Conservation (phyloP, 805 yeast genomes). For the Metschnikowia proteae region DNA sequence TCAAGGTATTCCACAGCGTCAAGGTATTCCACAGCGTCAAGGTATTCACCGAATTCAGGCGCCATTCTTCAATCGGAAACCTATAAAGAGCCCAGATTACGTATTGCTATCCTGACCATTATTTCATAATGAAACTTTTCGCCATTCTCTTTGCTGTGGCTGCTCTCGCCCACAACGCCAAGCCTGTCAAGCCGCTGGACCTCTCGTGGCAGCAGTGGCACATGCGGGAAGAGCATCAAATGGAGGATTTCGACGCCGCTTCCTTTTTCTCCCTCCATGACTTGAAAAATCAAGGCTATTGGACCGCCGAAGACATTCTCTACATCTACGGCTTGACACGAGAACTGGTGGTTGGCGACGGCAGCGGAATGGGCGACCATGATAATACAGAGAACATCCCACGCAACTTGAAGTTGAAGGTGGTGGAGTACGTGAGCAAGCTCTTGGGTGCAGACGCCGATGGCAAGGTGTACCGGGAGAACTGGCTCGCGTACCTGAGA, state of each 20-base stretch:
- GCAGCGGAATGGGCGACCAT: slow-evolving; percentile 84
- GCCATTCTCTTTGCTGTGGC: not conserved
- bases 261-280: slow-evolving; percentile 83
- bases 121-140: slow-evolving; percentile 1
- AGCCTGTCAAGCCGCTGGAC: slow-evolving; percentile 26
- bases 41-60: too few relatives aligned
- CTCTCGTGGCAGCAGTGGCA: slow-evolving; percentile 82
- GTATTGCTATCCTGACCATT: too few relatives aligned
- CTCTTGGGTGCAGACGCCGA: slow-evolving; percentile 66
- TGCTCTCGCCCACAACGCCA: slow-evolving; percentile 10
- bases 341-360: slow-evolving; percentile 74
- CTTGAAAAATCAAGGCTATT: slow-evolving; percentile 50
- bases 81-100: too few relatives aligned
- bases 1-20: not conserved
- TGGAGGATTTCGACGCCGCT: slow-evolving; percentile 68
- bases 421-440: slow-evolving; percentile 50
- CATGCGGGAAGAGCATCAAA: slow-evolving; percentile 83
- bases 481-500: slow-evolving; percentile 60
- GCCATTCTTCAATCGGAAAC: too few relatives aligned
- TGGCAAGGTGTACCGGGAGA: slow-evolving; percentile 60
- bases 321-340: slow-evolving; percentile 77
- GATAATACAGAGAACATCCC: slow-evolving; percentile 51
- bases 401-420: slow-evolving; percentile 51
- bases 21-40: not conserved
- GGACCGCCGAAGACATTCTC: slow-evolving; percentile 62